Conservation (phyloP, 2,329 filamentous ascomycete genomes). For the Tolypocladium amazonense region DNA sequence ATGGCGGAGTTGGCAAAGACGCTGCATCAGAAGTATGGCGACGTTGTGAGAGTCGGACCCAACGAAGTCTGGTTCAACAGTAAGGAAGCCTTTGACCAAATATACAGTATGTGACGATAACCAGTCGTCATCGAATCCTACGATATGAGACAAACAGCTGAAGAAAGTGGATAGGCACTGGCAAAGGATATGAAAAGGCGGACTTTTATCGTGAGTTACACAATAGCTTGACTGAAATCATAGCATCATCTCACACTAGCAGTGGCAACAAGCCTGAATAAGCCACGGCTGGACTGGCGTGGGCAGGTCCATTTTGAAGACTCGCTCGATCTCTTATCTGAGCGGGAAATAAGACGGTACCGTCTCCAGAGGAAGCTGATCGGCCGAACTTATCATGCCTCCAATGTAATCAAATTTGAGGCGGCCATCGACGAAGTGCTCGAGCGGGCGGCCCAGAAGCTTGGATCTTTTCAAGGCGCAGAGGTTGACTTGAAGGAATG, state of each 20-base stretch:
- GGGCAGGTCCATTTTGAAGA: constrained; percentile 26
- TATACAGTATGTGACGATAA: constrained; percentile 29
- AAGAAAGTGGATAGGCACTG: constrained; percentile 24
- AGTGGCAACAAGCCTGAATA: constrained; percentile 36
- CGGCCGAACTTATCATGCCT: constrained; percentile 34
- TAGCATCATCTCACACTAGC: neutral
- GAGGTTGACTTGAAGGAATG: constrained; percentile 40
- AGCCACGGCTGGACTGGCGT: constrained; percentile 28
- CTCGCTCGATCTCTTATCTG: constrained; percentile 39
- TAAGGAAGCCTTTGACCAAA: constrained; percentile 32
- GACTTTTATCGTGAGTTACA: constrained; percentile 37
- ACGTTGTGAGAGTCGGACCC: constrained; percentile 40
- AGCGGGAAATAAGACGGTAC: constrained; percentile 34
- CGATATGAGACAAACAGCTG: neutral
- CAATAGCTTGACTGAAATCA: neutral
- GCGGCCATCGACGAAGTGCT: constrained; percentile 29
- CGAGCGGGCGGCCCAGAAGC: constrained; percentile 18
- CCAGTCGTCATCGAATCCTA: neutral
- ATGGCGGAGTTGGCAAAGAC: constrained; percentile 28
- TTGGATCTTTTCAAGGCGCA: constrained; percentile 24
- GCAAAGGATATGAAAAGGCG: constrained; percentile 38
- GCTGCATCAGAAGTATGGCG: constrained; percentile 36
- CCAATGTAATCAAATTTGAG: constrained; percentile 31
- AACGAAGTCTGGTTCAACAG: constrained; percentile 43
- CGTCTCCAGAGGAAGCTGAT: constrained; percentile 37